Percentiles rank a stretch among this genome's conserved stretches.
Evolutionary conservation across 2,329 filamentous ascomycete genomes (phyloP).

Genomic region (Hypocrella siamensis): DNA sequence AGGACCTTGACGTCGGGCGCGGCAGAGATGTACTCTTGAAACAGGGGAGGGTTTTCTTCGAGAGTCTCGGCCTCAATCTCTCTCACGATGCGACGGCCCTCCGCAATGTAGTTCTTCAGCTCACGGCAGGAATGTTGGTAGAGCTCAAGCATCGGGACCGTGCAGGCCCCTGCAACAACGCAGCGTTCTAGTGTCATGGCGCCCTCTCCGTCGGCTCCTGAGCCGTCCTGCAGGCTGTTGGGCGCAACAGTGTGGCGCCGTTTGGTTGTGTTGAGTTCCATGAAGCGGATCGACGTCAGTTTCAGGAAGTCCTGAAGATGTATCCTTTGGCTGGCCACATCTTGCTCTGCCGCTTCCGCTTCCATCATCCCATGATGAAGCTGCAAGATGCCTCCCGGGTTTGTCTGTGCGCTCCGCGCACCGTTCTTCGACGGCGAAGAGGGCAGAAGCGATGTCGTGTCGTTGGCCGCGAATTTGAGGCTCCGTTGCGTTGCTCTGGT

Average conservation of each 20-base stretch:
- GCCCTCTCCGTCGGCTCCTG: slow-evolving; percentile 25
- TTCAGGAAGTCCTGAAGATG: slow-evolving; percentile 86
- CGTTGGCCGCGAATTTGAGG: slow-evolving; percentile 25
- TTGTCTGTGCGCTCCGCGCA: slow-evolving; percentile 36
- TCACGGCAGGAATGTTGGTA: slow-evolving; percentile 95
- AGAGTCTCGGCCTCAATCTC: slow-evolving; percentile 83
- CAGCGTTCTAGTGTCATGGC: slow-evolving; percentile 55
- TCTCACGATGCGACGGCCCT: slow-evolving; percentile 76
- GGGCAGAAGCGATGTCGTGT: slow-evolving; percentile 20
- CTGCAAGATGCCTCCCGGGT: slow-evolving; percentile 27
- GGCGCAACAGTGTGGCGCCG: slow-evolving; percentile 68
- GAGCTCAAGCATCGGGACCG: slow-evolving; percentile 79
- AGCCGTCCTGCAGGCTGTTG: slow-evolving; percentile 25
- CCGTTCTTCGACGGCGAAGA: slow-evolving; percentile 32
- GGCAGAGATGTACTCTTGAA: slow-evolving; percentile 80
- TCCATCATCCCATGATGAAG: slow-evolving; percentile 17
- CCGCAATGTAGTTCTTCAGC: slow-evolving; percentile 90
- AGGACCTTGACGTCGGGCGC: slow-evolving; percentile 66
- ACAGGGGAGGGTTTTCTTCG: slow-evolving; percentile 79
- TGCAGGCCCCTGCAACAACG: slow-evolving; percentile 80
- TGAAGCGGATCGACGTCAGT: slow-evolving; percentile 92
- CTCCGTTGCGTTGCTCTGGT: slow-evolving; percentile 33
- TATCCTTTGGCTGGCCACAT: slow-evolving; percentile 45
- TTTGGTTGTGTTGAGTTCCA: slow-evolving; percentile 96
- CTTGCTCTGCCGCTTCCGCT: slow-evolving; percentile 25